Evolutionary conservation across 2,329 filamentous ascomycete species (phyloP).

Genomic region (Colletotrichum karsti): DNA sequence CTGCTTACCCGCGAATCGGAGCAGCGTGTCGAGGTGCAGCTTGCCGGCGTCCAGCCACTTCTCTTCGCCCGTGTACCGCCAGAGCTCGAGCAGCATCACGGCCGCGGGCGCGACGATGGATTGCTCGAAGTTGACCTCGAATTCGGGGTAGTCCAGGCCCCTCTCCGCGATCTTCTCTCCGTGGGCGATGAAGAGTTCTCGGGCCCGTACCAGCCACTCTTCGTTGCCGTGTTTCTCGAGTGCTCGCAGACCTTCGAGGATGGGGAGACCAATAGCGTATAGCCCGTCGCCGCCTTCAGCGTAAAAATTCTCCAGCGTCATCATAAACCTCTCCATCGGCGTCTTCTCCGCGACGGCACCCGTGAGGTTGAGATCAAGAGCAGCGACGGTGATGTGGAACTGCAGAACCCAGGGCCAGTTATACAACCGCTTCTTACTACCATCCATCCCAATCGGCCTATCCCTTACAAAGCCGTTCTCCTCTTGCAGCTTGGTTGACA

Average conservation of each 20-base stretch:
- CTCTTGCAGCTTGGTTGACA: constrained; percentile 17
- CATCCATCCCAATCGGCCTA: background rate
- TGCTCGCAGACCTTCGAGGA: background rate
- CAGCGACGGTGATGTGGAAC: constrained; percentile 10
- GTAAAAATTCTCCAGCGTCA: constrained; percentile 13
- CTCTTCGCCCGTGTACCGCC: constrained; percentile 48
- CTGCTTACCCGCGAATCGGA: constrained; percentile 14
- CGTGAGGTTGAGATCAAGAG: background rate
- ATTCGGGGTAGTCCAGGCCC: background rate
- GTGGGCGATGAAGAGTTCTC: background rate
- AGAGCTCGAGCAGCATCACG: constrained; percentile 54
- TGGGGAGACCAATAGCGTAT: constrained; percentile 13
- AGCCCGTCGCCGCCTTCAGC: background rate
- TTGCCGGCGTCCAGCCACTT: constrained; percentile 40
- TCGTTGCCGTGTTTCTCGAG: background rate
- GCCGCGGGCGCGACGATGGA: constrained; percentile 23
- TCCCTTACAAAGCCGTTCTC: background rate
- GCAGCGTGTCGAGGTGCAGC: constrained; percentile 10
- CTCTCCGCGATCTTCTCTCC: background rate
- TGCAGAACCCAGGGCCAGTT: constrained; percentile 24
- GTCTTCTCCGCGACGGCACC: background rate
- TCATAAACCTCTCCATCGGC: background rate
- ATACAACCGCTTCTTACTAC: constrained; percentile 5
- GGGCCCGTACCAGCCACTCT: background rate
- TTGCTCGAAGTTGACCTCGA: constrained; percentile 26